Base-by-base conservation (phyloP, 352 stramenopile genomes). In the Globisporangium cylindrosporum region DNA sequence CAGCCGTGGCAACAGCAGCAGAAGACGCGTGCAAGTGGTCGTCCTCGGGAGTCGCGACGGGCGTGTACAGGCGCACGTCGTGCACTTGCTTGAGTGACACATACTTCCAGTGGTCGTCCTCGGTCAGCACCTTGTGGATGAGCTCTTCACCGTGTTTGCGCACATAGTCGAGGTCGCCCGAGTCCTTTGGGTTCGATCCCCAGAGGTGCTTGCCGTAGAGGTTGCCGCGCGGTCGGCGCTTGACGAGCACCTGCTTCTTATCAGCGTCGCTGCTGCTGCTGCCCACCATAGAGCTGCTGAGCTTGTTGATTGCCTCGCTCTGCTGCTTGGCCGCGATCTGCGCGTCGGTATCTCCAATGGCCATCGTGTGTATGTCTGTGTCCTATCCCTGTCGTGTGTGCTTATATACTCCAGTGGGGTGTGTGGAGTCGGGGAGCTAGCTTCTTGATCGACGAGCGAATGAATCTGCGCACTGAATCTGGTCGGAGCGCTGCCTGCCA, bases 51-150 rank as follows among this genome's bases (percentile, higher is more conserved):
- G 70, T 53, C 29, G 65, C 70, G 0, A 84, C 66, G 15, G 76
- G 80, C 58, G 84, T 85, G 74, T 91, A 93, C 8, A 91, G 69
- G 51, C 73, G 85, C 70, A 93, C 83, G 68, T 91, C 81, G 59
- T 83, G 74, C 62, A 87, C 75, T 59, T 90, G 76, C 48, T 84
- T 80, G 59, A 89, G 69, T 51, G 78, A 72, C 49, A 79, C 66
- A 76, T 88, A 91, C 59, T 79, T 73, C 29, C 56, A 67, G 63
- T 83, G 75, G 67, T 80, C 77, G 67, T 91, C 80, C 59, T 91
- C 80, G 18, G 61, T 66, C 20, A 75, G 68, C 32, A 84, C 71
- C 49, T 78, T 79, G 20, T 73, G 60, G 51, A 82, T 74, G 75
- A 80, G 79, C 29, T 63, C 43, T 24, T 85, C 74, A 32, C 79